These are phyloP conservation scores for Globisporangium orthogonon DNA, from an alignment of 352 stramenopile species.

Conservation along the genomic window DNA sequence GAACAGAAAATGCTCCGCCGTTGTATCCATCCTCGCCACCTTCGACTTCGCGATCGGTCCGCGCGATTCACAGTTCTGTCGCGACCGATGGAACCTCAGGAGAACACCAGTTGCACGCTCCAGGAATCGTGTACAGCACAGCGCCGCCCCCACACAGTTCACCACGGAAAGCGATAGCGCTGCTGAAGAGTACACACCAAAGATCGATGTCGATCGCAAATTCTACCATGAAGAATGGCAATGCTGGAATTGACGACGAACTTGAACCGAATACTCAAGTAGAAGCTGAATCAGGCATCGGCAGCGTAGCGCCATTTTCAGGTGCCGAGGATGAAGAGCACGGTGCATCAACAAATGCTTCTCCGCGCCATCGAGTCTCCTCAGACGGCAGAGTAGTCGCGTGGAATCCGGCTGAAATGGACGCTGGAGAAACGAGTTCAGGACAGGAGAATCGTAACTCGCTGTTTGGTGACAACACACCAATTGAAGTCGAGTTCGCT, in stretches of 20 bases:
- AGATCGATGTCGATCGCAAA: constrained; percentile 3
- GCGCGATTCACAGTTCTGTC: too few species aligned
- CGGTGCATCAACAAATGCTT: not conserved
- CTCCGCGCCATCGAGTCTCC: not conserved
- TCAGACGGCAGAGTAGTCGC: not conserved
- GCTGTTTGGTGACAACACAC: constrained; percentile 4
- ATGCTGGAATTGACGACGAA: not conserved
- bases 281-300: not conserved
- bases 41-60: not conserved
- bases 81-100: not conserved
- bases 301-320: not conserved
- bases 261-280: not conserved
- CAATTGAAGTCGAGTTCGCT: constrained; percentile 14
- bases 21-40: not conserved
- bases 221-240: not conserved
- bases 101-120: constrained; percentile 7
- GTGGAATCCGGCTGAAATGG: not conserved
- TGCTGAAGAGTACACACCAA: constrained; percentile 20
- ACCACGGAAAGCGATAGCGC: constrained; percentile 28
- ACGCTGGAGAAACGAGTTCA: not conserved
- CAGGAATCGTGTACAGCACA: constrained; percentile 22
- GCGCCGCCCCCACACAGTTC: constrained; percentile 11
- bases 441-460: not conserved
- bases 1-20: not conserved
- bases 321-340: not conserved